Evolutionary conservation across 768 basidiomycete genomes (phyloP).

Genomic region (Lactarius evosmus): DNA sequence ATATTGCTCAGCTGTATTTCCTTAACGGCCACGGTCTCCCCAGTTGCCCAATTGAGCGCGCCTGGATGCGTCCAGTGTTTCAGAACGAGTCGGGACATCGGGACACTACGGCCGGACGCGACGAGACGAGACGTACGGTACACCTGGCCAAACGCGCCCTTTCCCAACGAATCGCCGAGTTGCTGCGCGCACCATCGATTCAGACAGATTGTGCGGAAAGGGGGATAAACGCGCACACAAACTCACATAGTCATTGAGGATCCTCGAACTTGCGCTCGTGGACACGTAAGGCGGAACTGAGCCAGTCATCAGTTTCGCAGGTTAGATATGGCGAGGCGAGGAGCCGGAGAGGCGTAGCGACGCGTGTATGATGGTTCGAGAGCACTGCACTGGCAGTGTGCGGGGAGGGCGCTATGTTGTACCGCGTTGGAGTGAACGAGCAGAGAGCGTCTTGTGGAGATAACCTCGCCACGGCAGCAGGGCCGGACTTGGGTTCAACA

Average conservation of each 20-base stretch:
- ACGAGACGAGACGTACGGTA: constrained; percentile 62
- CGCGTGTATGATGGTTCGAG: background rate
- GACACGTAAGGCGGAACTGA: constrained; percentile 22
- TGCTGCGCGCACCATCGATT: constrained; percentile 50
- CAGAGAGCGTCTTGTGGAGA: background rate
- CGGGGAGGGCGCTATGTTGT: background rate
- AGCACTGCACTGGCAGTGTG: background rate
- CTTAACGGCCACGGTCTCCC: constrained; percentile 98
- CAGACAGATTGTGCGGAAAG: too few species aligned
- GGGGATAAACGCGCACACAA: background rate
- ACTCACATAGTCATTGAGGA: constrained; percentile 29
- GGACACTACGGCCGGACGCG: background rate
- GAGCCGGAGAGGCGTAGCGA: background rate
- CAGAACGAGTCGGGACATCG: background rate
- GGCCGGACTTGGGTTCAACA: background rate
- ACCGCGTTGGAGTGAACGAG: background rate
- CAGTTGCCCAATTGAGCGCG: constrained; percentile 91
- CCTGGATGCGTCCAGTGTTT: constrained; percentile 43
- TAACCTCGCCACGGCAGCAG: background rate
- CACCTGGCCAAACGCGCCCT: constrained; percentile 96
- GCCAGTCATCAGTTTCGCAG: constrained; percentile 16
- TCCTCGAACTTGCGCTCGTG: constrained; percentile 17
- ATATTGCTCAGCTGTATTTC: constrained; percentile 95
- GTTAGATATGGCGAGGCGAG: background rate
- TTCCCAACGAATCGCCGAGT: constrained; percentile 94